phyloP scores from a whole-genome alignment of 768 basidiomycete species.

The Clathrus columnatus region DNA sequence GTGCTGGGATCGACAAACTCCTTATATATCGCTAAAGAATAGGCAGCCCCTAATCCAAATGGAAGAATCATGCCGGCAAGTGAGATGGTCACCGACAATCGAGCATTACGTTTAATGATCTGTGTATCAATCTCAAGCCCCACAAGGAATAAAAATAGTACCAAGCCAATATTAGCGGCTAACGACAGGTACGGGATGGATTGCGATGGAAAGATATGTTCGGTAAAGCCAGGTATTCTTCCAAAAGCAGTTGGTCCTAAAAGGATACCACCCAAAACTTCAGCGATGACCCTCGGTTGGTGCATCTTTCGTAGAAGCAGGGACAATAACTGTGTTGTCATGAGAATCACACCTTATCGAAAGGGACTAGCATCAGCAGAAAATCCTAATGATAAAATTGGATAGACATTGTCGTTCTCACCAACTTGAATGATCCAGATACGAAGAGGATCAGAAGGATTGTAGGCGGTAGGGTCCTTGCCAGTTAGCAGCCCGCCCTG shows the following conservation, averaged over 20 bases:
- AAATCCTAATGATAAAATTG: background rate
- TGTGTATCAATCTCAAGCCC: slow-evolving; percentile 83
- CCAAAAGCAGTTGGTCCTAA: slow-evolving; percentile 59
- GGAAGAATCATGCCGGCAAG: slow-evolving; percentile 81
- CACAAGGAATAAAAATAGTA: slow-evolving; percentile 85
- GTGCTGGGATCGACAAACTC: slow-evolving; percentile 58
- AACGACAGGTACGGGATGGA: slow-evolving; percentile 76
- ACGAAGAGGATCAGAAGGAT: slow-evolving; percentile 58
- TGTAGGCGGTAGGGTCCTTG: slow-evolving; percentile 60
- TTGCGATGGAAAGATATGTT: slow-evolving; percentile 68
- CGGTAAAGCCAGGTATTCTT: slow-evolving; percentile 80
- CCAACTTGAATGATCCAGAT: slow-evolving; percentile 77
- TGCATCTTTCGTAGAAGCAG: slow-evolving; percentile 61
- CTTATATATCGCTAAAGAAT: slow-evolving; percentile 63
- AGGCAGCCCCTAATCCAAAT: slow-evolving; percentile 73
- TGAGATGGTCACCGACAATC: slow-evolving; percentile 60
- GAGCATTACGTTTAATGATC: slow-evolving; percentile 71
- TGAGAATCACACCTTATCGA: slow-evolving; percentile 69
- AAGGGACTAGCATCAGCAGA: background rate
- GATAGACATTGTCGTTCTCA: slow-evolving; percentile 20
- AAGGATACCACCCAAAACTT: slow-evolving; percentile 85
- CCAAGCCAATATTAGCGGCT: slow-evolving; percentile 81
- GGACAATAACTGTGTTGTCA: slow-evolving; percentile 67
- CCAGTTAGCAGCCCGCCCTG: slow-evolving; percentile 74
- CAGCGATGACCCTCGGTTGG: slow-evolving; percentile 82